These are phyloP conservation scores for Irpex sp. DNA, from an alignment of 1,284 basidiomycete species.

Conservation along the genomic window DNA sequence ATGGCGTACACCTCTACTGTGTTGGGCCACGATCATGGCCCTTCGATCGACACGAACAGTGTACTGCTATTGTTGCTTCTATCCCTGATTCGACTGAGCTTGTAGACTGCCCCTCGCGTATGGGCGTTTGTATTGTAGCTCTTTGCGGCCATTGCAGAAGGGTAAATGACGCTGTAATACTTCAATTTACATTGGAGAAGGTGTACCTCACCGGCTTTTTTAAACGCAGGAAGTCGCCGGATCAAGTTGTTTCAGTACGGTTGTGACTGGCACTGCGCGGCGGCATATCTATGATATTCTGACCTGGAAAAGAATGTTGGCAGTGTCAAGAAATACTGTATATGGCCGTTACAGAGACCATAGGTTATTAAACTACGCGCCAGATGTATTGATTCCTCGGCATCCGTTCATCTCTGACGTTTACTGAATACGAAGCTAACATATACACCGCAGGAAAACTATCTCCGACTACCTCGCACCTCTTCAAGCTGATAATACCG, in stretches of 20 bases:
- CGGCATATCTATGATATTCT: neutral
- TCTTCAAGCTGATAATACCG: constrained; percentile 65
- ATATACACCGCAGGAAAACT: constrained; percentile 43
- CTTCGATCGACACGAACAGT: too few relatives aligned
- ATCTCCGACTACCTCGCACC: constrained; percentile 56
- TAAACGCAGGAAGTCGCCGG: too few relatives aligned
- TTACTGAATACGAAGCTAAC: neutral
- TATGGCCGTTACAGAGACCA: neutral
- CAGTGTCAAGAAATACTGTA: neutral
- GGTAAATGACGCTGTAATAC: too few relatives aligned
- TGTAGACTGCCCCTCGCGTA: too few relatives aligned
- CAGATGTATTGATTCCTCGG: neutral
- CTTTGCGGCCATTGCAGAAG: too few relatives aligned
- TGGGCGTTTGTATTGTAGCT: too few relatives aligned
- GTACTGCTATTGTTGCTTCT: too few relatives aligned
- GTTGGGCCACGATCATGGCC: neutral
- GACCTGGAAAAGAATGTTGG: neutral
- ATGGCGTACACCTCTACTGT: neutral
- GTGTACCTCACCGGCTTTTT: too few relatives aligned
- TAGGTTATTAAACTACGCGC: neutral
- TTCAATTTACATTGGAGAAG: too few relatives aligned
- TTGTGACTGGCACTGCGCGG: neutral
- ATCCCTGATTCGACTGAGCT: too few relatives aligned
- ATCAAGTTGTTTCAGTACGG: neutral
- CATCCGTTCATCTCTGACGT: neutral